Conservation (phyloP, 73 alveolate genomes). For the Stentor roeselii region DNA sequence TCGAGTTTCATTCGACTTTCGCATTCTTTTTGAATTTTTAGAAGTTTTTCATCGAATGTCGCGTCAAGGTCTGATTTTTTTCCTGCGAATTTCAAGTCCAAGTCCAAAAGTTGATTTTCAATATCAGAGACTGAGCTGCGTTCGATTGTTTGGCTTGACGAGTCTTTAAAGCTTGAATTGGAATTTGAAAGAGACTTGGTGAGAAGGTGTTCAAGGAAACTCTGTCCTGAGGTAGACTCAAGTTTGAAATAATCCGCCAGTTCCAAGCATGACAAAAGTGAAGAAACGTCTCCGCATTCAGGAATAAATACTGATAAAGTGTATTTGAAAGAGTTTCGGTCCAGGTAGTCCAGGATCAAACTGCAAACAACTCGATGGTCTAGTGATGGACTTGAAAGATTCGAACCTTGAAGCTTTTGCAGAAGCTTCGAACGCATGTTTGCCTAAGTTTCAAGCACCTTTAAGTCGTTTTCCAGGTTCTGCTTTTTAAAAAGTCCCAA, state of each 20-base stretch:
- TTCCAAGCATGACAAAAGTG: conserved; percentile 45
- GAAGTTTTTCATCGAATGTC: conserved; percentile 56
- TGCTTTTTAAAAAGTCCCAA: conserved; percentile 33
- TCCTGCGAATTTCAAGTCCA: conserved; percentile 34
- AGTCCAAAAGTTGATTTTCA: conserved; percentile 44
- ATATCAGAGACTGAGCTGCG: conserved; percentile 30
- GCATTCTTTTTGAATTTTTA: conserved; percentile 55
- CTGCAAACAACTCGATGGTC: conserved; percentile 34
- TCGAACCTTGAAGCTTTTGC: conserved; percentile 12
- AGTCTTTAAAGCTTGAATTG: conserved; percentile 17
- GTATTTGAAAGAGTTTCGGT: conserved; percentile 44
- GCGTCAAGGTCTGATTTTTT: conserved; percentile 49
- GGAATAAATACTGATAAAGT: conserved; percentile 66
- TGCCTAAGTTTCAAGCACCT: background rate
- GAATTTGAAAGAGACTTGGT: too few relatives aligned
- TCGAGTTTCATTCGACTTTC: conserved; percentile 49
- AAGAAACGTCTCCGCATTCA: conserved; percentile 51
- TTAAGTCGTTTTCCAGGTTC: conserved; percentile 27
- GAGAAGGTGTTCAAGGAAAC: conserved; percentile 40
- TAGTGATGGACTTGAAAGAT: conserved; percentile 32
- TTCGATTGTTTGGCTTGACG: conserved; percentile 47
- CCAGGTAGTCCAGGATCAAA: conserved; percentile 47
- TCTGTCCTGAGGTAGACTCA: conserved; percentile 23
- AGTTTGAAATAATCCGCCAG: conserved; percentile 42
- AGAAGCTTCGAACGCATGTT: conserved; percentile 39